Evolutionary conservation across 1,139 yeast genomes (phyloP), one percentile per base, ranked within the genome.

Genomic region (Magnusiomyces tetraspermus): DNA sequence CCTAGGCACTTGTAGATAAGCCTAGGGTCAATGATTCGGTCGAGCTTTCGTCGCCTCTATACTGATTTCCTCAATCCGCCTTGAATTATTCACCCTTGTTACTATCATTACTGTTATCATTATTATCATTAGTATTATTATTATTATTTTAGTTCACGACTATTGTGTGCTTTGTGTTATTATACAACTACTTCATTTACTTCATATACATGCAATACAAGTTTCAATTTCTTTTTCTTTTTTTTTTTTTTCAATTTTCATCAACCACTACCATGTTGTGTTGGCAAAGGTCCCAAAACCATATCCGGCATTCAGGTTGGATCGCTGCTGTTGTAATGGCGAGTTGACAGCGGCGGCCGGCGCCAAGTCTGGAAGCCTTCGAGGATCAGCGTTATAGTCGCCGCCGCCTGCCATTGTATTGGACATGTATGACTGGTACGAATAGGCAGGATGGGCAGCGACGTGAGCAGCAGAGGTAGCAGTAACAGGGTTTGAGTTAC

Each of bases 301-400:
- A 11, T 28, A 28, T 6, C 15, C 15, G 21, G 15, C 41, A 37
- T 37, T 17, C 8, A n/a, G 21, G 17, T 37, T 17, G 6, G 8
- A n/a, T 6, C 17, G 41, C 17, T 37, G 41, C 17, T 17, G 21
- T 8, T 10, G 41, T 6, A 8, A n/a, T 17, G 17, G 17, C 17
- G 37, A n/a, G n/a, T 19, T n/a, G 13, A 37, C 17, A 28, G 37
- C 37, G 33, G 15, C 30, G n/a, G 50, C 33, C 17, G 45, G 19
- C 10, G 30, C 24, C 24, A 52, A 36, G 36, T 58, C 60, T 1
- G 62, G 62, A 15, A 60, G 51, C 49, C 55, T 54, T 47, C 62
- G 52, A 5, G 62, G 62, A 51, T 60, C 61, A 2, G 58, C 55
- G 22, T 31, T 50, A n/a, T 22, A 38, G 41, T 52, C 23, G 51